Evolutionary conservation across 805 yeast genomes (phyloP), one percentile per base, ranked within the genome.

Genomic region (Lachancea waltii): DNA sequence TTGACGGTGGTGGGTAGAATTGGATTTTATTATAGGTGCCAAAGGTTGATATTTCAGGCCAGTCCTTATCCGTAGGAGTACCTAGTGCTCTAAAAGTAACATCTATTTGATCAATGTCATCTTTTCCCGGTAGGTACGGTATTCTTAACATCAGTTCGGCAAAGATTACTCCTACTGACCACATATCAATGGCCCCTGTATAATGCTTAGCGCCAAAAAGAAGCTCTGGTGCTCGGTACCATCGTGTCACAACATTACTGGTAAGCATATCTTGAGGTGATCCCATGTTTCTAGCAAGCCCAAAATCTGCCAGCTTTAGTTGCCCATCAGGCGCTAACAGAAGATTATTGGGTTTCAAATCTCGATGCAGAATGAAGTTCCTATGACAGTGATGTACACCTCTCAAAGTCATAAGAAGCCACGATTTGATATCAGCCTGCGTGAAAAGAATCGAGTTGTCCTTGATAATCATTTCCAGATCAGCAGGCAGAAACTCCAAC

Each of bases 151-250:
- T 86, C 49, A 92, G 64, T 53, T 92, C 99, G 0, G 97, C 97
- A 66, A 92, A 92, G 3, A 92, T 90, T 25, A 87, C 77, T 1
- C 99, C 99, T 4, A 89, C 84, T 0, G 97, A 90, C 99, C 99
- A 92, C 9, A 87, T 67, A 62, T 92, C 99, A 3, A 92, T 75
- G 0, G 94, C 94, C 2, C 80, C 81, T 0, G 95, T 81, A 53
- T 92, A 92, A 58, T 86, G 92, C 33, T 81, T 72, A 0, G 96
- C 82, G 1, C 96, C 97, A 44, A 90, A 76, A 17, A 92, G 64
- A 33, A 92, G 65, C 53, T 92, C 99, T 0, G 99, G 99, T 0
- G 97, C 95, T 39, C 97, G 68, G 61, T 92, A 92, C 99, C 99
- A 92, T 43, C 97, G 66, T 2, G 99, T 92, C 1, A 92, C 98